Percentiles rank a stretch among this genome's conserved stretches.
Evolutionary conservation across 2,329 filamentous ascomycete species (phyloP).

Genomic region (Coleophoma crateriformis): DNA sequence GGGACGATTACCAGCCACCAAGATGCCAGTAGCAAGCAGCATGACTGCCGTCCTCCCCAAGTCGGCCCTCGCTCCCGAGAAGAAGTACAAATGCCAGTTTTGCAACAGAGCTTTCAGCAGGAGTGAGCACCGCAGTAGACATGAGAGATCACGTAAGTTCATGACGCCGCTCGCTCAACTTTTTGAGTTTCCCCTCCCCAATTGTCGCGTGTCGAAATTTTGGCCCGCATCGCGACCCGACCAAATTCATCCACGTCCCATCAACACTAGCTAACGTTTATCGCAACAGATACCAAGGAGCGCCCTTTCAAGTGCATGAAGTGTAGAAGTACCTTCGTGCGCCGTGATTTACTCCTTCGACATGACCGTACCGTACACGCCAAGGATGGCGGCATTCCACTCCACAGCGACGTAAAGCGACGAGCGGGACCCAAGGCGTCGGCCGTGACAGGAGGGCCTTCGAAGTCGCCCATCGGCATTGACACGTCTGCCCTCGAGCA

Average conservation of each 20-base stretch:
- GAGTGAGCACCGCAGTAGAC: slow-evolving; percentile 93
- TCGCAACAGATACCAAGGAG: slow-evolving; percentile 82
- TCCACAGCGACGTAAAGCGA: slow-evolving; percentile 92
- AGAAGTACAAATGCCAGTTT: slow-evolving; percentile 99
- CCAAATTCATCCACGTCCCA: slow-evolving; percentile 2
- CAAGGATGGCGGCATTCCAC: slow-evolving; percentile 90
- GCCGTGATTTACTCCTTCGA: slow-evolving; percentile 89
- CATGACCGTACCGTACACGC: slow-evolving; percentile 98
- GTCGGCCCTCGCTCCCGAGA: slow-evolving; percentile 73
- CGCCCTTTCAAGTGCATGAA: slow-evolving; percentile 98
- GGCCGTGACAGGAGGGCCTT: slow-evolving; percentile 50
- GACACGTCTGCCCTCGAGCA: slow-evolving; percentile 86
- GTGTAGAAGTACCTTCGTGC: slow-evolving; percentile 96
- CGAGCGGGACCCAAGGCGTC: slow-evolving; percentile 66
- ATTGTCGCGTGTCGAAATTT: slow-evolving; percentile 15
- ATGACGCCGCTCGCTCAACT: slow-evolving; percentile 11
- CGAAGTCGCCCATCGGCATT: slow-evolving; percentile 74
- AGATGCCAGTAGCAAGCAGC: slow-evolving; percentile 59
- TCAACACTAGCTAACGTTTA: slow-evolving; percentile 5
- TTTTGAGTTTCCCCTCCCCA: slow-evolving; percentile 13
- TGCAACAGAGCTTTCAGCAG: slow-evolving; percentile 96
- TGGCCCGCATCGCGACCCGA: slow-evolving; percentile 1
- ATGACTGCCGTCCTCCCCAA: slow-evolving; percentile 61
- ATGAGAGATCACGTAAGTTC: slow-evolving; percentile 91
- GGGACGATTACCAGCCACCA: slow-evolving; percentile 26